Base-by-base conservation (phyloP, 2,329 filamentous ascomycete genomes). In the Colletotrichum liaoningense region DNA sequence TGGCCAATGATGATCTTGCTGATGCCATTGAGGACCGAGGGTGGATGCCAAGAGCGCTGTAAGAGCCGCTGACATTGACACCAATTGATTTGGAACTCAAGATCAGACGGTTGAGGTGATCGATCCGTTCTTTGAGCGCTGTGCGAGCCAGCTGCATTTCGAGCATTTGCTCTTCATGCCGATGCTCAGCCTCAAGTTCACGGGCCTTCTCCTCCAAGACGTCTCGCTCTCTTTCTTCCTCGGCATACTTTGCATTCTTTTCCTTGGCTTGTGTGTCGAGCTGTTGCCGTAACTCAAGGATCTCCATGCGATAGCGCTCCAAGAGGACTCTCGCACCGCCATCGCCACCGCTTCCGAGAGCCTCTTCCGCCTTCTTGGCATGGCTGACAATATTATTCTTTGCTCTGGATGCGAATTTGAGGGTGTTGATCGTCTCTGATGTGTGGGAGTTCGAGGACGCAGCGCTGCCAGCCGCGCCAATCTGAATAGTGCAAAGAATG, bases 331-430 rank as follows among this genome's bases (percentile, higher is more conserved):
- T 90, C 58, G 95, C 95, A 30, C 93, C 94, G 12, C 95, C 93
- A 83, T 98, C 96, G n/a, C 92, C 93, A 52, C 93, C 93, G 54
- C 89, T 88, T 28, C 93, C 93, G 28, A 96, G 86, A 3, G 96
- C 95, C 82, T 98, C 97, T 77, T 97, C 95, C 7, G 96, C 96
- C 80, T 92, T 94, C 87, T 98, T 98, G 42, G 97, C 97, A 83
- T 98, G 95, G 78, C 95, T 98, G 80, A 98, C 93, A 79, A 99
- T 98, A 80, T 93, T 99, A 84, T 99, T 99, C 88, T 98, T 98
- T 57, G 97, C 97, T 78, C 97, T 91, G 12, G 95, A 97, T 2
- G 97, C 97, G 80, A 99, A 99, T 79, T 98, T 99, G 74, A 99
- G 87, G 0, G 97, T 99, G 81, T 98, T 99, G 68, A 99, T 85